phyloP scores from a whole-genome alignment of 768 basidiomycete genomes.

The Lanmaoa rubissima region DNA sequence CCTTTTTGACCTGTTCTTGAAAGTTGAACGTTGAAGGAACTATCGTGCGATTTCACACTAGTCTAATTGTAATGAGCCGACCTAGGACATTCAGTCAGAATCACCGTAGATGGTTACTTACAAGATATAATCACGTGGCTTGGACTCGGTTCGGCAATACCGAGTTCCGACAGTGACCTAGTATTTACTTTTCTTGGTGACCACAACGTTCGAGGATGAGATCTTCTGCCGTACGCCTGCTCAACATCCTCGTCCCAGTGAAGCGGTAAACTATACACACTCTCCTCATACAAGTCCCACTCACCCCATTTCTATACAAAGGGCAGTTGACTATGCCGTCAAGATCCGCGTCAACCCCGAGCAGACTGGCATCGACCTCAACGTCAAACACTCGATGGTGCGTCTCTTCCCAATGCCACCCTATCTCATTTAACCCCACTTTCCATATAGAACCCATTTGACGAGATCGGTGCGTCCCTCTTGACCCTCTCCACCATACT shows the following conservation, averaged over 20 bases:
- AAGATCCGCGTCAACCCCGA: constrained; percentile 97
- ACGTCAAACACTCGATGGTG: constrained; percentile 99
- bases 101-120: no score
- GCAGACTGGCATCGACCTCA: constrained; percentile 94
- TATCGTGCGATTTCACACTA: not conserved
- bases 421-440: not conserved
- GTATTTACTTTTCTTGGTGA: not conserved
- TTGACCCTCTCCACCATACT: not conserved
- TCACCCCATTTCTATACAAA: constrained; percentile 30
- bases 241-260: constrained; percentile 92
- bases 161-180: constrained; percentile 15
- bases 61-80: no score
- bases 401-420: constrained; percentile 19
- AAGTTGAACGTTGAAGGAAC: no score
- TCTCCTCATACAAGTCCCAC: not conserved
- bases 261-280: constrained; percentile 57
- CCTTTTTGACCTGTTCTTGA: not conserved
- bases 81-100: no score
- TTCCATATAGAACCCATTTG: constrained; percentile 83
- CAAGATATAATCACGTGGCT: no score
- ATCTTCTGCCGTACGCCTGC: constrained; percentile 63
- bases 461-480: constrained; percentile 81
- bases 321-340: constrained; percentile 94
- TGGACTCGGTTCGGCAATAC: not conserved
- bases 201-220: constrained; percentile 52